Evolutionary conservation across 768 basidiomycete species (phyloP).

Genomic region (Myochromella boudieri): DNA sequence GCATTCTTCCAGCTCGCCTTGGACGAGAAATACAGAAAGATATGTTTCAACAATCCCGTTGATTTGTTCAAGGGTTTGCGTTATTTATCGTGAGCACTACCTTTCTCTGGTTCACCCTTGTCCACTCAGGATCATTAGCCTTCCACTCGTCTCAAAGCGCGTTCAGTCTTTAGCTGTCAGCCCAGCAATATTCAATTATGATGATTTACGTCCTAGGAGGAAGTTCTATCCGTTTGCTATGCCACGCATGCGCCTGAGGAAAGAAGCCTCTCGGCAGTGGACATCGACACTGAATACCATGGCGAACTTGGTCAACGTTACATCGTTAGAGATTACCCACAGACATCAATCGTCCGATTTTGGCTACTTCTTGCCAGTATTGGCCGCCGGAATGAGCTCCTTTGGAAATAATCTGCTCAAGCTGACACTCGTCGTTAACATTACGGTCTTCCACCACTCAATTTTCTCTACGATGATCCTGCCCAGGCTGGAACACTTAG

Average conservation of each 20-base stretch:
- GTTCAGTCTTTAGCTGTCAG: no score
- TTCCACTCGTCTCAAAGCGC: no score
- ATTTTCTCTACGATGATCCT: background rate
- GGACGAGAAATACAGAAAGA: background rate
- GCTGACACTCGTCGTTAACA: no score
- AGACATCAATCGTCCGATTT: background rate
- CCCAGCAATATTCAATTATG: no score
- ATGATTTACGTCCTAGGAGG: no score
- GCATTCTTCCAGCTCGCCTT: constrained; percentile 3
- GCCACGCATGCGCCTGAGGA: background rate
- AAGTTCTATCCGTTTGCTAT: background rate
- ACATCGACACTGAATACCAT: background rate
- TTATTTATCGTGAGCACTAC: background rate
- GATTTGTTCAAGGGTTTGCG: background rate
- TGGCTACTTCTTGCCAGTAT: no score
- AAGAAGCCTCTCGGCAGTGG: background rate
- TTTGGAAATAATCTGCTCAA: background rate
- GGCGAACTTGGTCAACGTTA: background rate
- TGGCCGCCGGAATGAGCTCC: background rate
- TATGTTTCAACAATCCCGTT: background rate
- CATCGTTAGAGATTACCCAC: background rate
- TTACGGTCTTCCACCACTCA: background rate
- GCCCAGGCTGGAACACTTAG: background rate
- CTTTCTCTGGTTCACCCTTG: no score
- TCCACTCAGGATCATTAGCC: no score